Evolutionary conservation across 2,329 filamentous ascomycete genomes (phyloP), one percentile per base, ranked within the genome.

Genomic region (Fusarium bactridioides): DNA sequence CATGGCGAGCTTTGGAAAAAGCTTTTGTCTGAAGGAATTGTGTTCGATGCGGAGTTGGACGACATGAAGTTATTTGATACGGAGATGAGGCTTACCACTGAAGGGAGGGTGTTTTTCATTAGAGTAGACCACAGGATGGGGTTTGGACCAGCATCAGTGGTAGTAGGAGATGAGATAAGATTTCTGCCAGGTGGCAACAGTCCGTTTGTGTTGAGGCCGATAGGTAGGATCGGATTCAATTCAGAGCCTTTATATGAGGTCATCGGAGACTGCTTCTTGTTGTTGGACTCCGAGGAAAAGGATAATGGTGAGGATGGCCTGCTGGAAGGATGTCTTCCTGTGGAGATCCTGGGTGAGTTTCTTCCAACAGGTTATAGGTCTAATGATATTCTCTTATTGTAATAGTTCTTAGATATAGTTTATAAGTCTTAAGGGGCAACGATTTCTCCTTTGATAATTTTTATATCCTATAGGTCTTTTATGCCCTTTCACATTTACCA

Each of bases 401-500:
- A 4, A 13, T 19, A 25, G 18, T 4, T 13, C 4, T 25, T 3
- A 4, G 4, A 12, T 19, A 19, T 44, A 25, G 15, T 23, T 5
- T 25, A 2, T 9, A 44, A 2, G 10, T 38, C 6, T 31, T 6
- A 31, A 31, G 11, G 11, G 4, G 12, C 4, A 31, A 13, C 2
- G 29, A 31, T 31, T 13, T 31, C 12, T 13, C 2, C 29, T 31
- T 31, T 31, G 2, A 31, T 31, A 13, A 31, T 13, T 31, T 15
- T 3, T 5, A 23, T 12, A 19, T 18, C 21, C 1, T 19, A 11
- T 4, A 33, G 12, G 10, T n/a, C 0, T 0, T 29, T 12, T 3
- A 11, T 0, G 13, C 1, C 1, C 19, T 48, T 16, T 8, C 4
- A 16, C 4, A 48, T 9, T 31, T 8, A 0, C 0, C 3, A 0